phyloP scores from a whole-genome alignment of 768 basidiomycete genomes.

The Paxillus involutus region DNA sequence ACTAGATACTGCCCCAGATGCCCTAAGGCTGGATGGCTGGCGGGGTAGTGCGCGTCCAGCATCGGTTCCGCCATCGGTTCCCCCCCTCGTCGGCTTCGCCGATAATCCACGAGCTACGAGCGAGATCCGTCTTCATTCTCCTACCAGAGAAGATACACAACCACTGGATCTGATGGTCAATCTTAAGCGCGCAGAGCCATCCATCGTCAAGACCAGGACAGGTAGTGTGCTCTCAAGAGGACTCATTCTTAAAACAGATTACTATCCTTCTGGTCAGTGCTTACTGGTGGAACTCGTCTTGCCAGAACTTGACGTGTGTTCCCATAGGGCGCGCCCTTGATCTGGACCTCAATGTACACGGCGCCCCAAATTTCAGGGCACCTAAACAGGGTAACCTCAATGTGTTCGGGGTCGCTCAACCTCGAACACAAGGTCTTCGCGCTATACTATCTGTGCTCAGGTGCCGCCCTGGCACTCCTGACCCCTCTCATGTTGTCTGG shows the following conservation, averaged over 20 bases:
- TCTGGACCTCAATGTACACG: slow-evolving; percentile 87
- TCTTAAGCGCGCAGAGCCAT: slow-evolving; percentile 65
- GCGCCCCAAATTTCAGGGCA: slow-evolving; percentile 93
- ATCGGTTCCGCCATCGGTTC: slow-evolving; percentile 12
- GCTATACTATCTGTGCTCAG: slow-evolving; percentile 86
- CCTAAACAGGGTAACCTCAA: slow-evolving; percentile 78
- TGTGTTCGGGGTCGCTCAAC: slow-evolving; percentile 95
- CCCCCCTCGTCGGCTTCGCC: neutral
- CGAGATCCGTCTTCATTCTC: slow-evolving; percentile 1
- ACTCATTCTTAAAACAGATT: slow-evolving; percentile 93
- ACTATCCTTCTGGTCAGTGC: slow-evolving; percentile 70
- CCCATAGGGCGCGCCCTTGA: slow-evolving; percentile 78
- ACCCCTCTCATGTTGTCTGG: slow-evolving; percentile 84
- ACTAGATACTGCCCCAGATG: neutral
- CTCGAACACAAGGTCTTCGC: slow-evolving; percentile 86
- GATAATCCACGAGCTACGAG: slow-evolving; percentile 6
- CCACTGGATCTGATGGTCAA: slow-evolving; percentile 62
- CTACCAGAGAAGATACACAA: slow-evolving; percentile 9
- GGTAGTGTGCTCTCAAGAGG: slow-evolving; percentile 86
- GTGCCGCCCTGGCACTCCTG: slow-evolving; percentile 61
- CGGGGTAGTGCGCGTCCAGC: slow-evolving; percentile 1
- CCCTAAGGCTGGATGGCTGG: neutral
- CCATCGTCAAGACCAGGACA: slow-evolving; percentile 77
- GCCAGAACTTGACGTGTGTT: slow-evolving; percentile 4
- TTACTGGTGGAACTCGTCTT: neutral